Conservation (phyloP, 805 yeast genomes). For the Metschnikowia proteae region DNA sequence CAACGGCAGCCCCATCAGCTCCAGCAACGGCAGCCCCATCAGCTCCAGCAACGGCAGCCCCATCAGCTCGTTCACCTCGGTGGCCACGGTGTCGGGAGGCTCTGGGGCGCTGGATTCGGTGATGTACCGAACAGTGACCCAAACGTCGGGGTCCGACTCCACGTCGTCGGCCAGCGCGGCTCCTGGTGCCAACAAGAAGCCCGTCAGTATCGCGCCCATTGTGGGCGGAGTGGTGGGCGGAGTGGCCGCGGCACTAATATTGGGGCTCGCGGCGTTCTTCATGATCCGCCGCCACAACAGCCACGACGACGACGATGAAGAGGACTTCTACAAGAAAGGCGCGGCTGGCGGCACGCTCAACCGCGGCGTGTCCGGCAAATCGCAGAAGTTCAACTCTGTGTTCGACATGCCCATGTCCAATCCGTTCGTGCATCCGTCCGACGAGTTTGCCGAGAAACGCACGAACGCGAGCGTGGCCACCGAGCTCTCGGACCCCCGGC, state of each 20-base stretch:
- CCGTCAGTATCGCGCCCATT: conserved; percentile 37
- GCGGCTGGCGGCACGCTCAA: conserved; percentile 22
- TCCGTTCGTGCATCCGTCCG: conserved; percentile 63
- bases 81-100: neutral
- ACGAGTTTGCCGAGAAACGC: conserved; percentile 31
- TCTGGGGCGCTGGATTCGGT: conserved; percentile 2
- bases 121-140: conserved; percentile 13
- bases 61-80: too few relatives aligned
- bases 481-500: conserved; percentile 50
- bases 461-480: conserved; percentile 12
- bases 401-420: conserved; percentile 45
- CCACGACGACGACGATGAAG: conserved; percentile 49
- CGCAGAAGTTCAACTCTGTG: conserved; percentile 31
- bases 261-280: conserved; percentile 27
- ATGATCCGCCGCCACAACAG: conserved; percentile 38
- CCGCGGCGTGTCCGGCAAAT: conserved; percentile 20
- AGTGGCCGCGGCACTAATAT: conserved; percentile 27
- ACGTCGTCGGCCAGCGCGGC: neutral
- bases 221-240: conserved; percentile 48
- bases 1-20: too few relatives aligned
- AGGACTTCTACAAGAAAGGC: conserved; percentile 33
- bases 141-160: conserved; percentile 12
- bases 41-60: too few relatives aligned
- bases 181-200: conserved; percentile 16
- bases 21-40: neutral